A percentile compares a stretch with the other conserved stretches of the same genome.
These are phyloP conservation scores for Geosmithia flava DNA, from an alignment of 2,329 filamentous ascomycete genomes.

Conservation along the genomic window DNA sequence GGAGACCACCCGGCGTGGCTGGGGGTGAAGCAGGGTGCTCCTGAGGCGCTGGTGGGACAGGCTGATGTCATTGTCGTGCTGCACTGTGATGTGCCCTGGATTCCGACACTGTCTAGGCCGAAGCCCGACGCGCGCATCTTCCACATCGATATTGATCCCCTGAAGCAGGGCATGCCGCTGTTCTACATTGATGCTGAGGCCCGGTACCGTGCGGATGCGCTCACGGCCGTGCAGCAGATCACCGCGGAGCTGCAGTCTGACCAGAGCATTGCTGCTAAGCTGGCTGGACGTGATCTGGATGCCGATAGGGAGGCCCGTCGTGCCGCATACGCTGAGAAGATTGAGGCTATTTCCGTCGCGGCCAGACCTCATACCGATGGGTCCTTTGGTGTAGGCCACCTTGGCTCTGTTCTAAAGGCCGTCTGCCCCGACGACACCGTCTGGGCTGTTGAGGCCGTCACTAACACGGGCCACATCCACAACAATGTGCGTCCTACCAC, in stretches of 20 bases:
- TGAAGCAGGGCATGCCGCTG: slow-evolving; percentile 62
- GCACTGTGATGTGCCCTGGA: slow-evolving; percentile 90
- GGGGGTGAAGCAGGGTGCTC: slow-evolving; percentile 56
- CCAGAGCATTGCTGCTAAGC: slow-evolving; percentile 15
- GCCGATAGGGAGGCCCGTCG: slow-evolving; percentile 32
- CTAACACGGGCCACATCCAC: slow-evolving; percentile 48
- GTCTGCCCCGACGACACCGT: slow-evolving; percentile 38
- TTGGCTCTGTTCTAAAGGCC: slow-evolving; percentile 9
- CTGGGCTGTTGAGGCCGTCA: slow-evolving; percentile 65
- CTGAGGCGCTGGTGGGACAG: slow-evolving; percentile 58
- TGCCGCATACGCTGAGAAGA: slow-evolving; percentile 41
- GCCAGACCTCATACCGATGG: slow-evolving; percentile 48
- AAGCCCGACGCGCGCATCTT: slow-evolving; percentile 39
- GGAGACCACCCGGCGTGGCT: slow-evolving; percentile 56
- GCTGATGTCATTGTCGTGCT: slow-evolving; percentile 79
- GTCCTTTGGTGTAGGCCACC: slow-evolving; percentile 19
- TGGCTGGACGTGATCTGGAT: slow-evolving; percentile 11
- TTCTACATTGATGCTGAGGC: slow-evolving; percentile 57
- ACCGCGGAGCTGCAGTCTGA: slow-evolving; percentile 43
- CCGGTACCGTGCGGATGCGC: slow-evolving; percentile 54
- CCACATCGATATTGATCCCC: slow-evolving; percentile 53
- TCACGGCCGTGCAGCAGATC: slow-evolving; percentile 57
- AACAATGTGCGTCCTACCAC: slow-evolving; percentile 56
- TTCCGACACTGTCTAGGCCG: slow-evolving; percentile 60
- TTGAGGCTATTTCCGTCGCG: slow-evolving; percentile 45